Base-by-base conservation (phyloP, 2,329 filamentous ascomycete species). In the Cercospora sp. region DNA sequence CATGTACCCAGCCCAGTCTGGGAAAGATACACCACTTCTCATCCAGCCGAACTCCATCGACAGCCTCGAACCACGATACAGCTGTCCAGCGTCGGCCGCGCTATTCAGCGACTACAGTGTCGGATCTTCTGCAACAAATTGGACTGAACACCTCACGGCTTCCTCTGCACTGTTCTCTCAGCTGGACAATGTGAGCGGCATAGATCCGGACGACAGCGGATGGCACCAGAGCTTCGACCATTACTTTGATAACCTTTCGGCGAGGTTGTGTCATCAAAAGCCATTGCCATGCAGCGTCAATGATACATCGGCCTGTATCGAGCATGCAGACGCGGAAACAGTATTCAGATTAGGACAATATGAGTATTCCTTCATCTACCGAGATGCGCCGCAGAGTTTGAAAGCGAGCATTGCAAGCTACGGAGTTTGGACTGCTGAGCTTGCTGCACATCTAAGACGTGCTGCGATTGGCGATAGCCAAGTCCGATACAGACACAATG, bases 161-260 rank as follows among this genome's bases (percentile, higher is more conserved):
- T 84, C 90, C 0, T 75, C 78, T 2, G 71, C 79, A 0, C 81
- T 95, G 0, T 91, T 87, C 75, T 74, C 78, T 5, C 79, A 78
- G 0, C 85, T 95, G 0, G 92, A 95, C 74, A 77, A 81, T 51
- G 85, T 94, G 57, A 92, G 90, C 0, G 90, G 90, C 31, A 86
- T 95, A 0, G 76, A 84, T 0, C 69, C 82, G 0, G 79, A 78
- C 36, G 85, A 89, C 68, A 75, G 76, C 0, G 89, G 83, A 3
- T 95, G 92, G 82, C 91, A 94, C 75, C 83, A 80, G 48, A 89
- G 85, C 63, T 89, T 91, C 73, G 92, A 95, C 75, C 92, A 93
- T 78, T 95, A 95, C 81, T 95, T 89, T 74, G 92, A 95, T 77
- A 95, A 93, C 75, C 84, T 95, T 1, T 93, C 91, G 0, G 89